These are phyloP conservation scores for Yueomyces sp. DNA, from an alignment of 805 yeast genomes.

Conservation along the genomic window DNA sequence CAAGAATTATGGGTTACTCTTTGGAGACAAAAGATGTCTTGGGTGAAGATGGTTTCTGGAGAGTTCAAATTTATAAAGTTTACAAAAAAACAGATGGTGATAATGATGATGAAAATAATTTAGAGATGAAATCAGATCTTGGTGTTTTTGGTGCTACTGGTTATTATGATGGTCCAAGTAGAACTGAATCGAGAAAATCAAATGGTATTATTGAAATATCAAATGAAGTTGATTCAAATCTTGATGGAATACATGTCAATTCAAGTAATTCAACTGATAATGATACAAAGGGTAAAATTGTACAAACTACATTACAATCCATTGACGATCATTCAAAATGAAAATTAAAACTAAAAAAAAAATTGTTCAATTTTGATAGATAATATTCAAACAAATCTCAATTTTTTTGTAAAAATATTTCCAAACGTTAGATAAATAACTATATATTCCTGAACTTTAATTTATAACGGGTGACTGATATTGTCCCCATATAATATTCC, in stretches of 20 bases:
- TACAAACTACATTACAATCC: too few relatives aligned
- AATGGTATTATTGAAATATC: too few relatives aligned
- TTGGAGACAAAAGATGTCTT: slow-evolving; percentile 39
- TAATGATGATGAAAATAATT: neutral
- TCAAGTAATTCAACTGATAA: neutral
- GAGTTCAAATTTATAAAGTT: slow-evolving; percentile 34
- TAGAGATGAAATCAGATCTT: neutral
- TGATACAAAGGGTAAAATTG: neutral
- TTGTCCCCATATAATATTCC: too few relatives aligned
- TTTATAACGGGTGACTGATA: too few relatives aligned
- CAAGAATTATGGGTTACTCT: slow-evolving; percentile 38
- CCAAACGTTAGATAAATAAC: too few relatives aligned
- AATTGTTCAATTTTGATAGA: too few relatives aligned
- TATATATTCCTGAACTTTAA: too few relatives aligned
- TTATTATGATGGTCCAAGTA: neutral
- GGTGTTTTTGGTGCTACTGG: neutral
- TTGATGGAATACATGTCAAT: neutral
- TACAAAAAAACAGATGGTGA: slow-evolving; percentile 1
- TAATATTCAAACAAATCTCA: too few relatives aligned
- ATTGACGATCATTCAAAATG: too few relatives aligned
- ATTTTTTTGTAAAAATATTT: too few relatives aligned
- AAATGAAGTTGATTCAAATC: neutral
- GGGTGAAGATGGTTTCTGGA: slow-evolving; percentile 64
- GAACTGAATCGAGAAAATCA: neutral
- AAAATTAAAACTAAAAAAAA: too few relatives aligned